Conservation (phyloP, 805 yeast species). For the Grigorovia jiainica region DNA sequence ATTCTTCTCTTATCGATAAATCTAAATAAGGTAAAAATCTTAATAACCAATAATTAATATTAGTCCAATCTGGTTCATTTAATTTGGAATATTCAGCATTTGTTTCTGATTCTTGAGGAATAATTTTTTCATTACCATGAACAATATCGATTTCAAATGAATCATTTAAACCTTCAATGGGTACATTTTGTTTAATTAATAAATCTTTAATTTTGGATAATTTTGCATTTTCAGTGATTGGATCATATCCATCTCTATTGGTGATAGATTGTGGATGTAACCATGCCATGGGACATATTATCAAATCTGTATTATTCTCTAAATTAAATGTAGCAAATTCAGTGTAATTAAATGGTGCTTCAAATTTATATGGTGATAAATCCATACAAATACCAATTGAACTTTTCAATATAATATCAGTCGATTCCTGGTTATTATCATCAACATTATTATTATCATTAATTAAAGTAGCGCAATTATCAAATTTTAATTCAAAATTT, state of each 20-base stretch:
- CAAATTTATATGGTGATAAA: slow-evolving; percentile 74
- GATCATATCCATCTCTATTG: slow-evolving; percentile 7
- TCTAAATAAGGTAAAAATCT: slow-evolving; percentile 56
- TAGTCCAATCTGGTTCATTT: slow-evolving; percentile 36
- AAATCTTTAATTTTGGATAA: slow-evolving; percentile 6
- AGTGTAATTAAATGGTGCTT: slow-evolving; percentile 64
- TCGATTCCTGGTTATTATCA: background rate
- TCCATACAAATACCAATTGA: slow-evolving; percentile 92
- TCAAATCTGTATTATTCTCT: slow-evolving; percentile 39
- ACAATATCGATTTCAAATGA: slow-evolving; percentile 16
- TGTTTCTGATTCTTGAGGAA: slow-evolving; percentile 4
- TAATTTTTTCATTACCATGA: slow-evolving; percentile 8
- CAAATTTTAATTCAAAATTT: slow-evolving; percentile 36
- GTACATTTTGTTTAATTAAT: slow-evolving; percentile 11
- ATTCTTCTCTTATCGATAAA: slow-evolving; percentile 22
- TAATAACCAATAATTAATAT: slow-evolving; percentile 64
- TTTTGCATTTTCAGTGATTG: slow-evolving; percentile 8
- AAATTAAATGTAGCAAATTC: slow-evolving; percentile 58
- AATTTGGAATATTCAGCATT: slow-evolving; percentile 19
- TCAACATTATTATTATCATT: background rate
- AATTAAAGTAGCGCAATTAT: slow-evolving; percentile 6
- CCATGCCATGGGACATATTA: slow-evolving; percentile 87
- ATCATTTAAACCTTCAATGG: slow-evolving; percentile 20
- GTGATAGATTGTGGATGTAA: slow-evolving; percentile 41
- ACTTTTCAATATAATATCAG: slow-evolving; percentile 30